Evolutionary conservation across 2,329 filamentous ascomycete species (phyloP), one percentile per base, ranked within the genome.

Genomic region (Colletotrichum orbiculare): DNA sequence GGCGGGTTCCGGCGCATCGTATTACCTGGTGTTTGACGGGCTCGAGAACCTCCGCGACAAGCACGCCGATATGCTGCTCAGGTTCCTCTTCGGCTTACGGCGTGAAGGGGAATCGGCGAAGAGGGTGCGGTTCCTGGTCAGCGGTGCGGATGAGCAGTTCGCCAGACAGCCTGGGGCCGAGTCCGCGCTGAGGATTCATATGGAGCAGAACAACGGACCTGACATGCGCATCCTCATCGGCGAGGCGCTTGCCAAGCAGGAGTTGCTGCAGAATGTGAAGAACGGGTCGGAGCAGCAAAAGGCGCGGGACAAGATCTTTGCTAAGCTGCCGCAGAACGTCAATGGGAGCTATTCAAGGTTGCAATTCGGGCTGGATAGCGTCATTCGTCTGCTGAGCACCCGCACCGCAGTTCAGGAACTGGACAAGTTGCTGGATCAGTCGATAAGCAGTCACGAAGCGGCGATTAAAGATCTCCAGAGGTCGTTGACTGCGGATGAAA

Each of bases 161-260:
- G 48, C 35, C 4, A 52, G 12, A 10, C 13, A 25, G 8, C 25
- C 34, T n/a, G 35, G 38, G 11, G 33, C 38, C n/a, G 11, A n/a
- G 6, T 10, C 33, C 33, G n/a, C 33, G 13, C 34, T 52, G 9
- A 13, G 48, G 13, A 52, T 52, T 1, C 25, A 52, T n/a, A 25
- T 52, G 34, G 48, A 39, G 2, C 15, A 52, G 7, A n/a, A 35
- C 48, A 52, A 52, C 1, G 33, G 38, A 0, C 25, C 35, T n/a
- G 48, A 52, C 34, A 52, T 52, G 48, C 25, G 48, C 33, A 52
- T 52, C 48, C 2, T 35, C 8, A 52, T 52, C 17, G 33, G 17
- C 13, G 33, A 52, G 10, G 38, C n/a, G 48, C 48, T 52, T n/a
- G 38, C 35, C 9, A 37, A 52, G 0, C 13, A 52, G 7, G 48